Evolutionary conservation across 176 grass and related monocot species (phyloP).

Genomic region (Ensete ventricosum): DNA sequence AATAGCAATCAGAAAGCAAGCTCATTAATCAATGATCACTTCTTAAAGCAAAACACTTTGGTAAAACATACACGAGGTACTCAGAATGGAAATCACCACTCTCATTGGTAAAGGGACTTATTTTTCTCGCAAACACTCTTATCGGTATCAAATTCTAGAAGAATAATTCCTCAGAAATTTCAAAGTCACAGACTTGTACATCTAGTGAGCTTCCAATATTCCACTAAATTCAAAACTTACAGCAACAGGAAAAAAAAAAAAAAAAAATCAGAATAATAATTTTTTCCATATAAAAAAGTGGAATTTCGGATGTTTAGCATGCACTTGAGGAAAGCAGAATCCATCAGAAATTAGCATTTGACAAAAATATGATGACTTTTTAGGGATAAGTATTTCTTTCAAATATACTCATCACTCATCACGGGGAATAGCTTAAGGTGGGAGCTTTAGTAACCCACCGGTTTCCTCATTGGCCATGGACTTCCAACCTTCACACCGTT

Average conservation of each 20-base stretch:
- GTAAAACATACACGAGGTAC: background rate
- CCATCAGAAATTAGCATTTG: background rate
- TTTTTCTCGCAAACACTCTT: background rate
- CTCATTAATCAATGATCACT: background rate
- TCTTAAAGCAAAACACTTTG: background rate
- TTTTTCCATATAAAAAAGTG: too few relatives aligned
- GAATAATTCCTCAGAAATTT: background rate
- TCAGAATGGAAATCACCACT: background rate
- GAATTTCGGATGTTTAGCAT: too few relatives aligned
- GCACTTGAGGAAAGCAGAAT: background rate
- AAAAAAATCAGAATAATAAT: too few relatives aligned
- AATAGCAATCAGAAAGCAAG: conserved; percentile 16
- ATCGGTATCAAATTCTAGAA: background rate
- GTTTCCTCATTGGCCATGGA: conserved; percentile 63
- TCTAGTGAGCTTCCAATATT: too few relatives aligned
- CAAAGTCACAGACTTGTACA: background rate
- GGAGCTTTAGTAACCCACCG: conserved; percentile 32
- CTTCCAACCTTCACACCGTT: conserved; percentile 66
- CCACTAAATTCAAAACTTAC: too few relatives aligned
- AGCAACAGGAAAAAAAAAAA: too few relatives aligned
- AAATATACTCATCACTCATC: conserved; percentile 16
- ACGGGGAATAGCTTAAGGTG: background rate
- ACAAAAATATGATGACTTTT: background rate
- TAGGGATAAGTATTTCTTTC: background rate
- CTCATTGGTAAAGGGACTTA: background rate